These are phyloP conservation scores for Euphorbia schlechtendalii DNA, from an alignment of 441 rosid species.

Conservation along the genomic window DNA sequence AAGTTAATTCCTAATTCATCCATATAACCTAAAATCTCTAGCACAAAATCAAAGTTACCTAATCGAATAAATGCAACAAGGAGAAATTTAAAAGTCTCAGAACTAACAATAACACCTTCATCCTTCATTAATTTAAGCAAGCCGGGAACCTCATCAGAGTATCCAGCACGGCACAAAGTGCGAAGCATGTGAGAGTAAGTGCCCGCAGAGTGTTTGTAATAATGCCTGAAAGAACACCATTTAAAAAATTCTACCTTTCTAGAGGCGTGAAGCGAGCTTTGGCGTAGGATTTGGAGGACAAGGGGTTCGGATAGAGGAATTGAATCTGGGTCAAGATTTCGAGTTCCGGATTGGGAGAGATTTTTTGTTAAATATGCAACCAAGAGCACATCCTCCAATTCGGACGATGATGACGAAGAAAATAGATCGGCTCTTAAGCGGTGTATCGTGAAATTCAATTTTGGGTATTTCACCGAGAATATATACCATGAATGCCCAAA, in stretches of 20 bases:
- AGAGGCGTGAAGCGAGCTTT: constrained; percentile 43
- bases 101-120: constrained; percentile 47
- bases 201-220: constrained; percentile 49
- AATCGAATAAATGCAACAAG: constrained; percentile 48
- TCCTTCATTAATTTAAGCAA: constrained; percentile 54
- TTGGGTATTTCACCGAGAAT: neutral
- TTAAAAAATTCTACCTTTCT: constrained; percentile 59
- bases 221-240: constrained; percentile 57
- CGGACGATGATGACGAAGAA: constrained; percentile 16
- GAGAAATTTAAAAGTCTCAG: constrained; percentile 49
- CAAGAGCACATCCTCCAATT: constrained; percentile 45
- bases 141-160: constrained; percentile 50
- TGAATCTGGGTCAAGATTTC: constrained; percentile 47
- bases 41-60: constrained; percentile 61
- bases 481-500: neutral
- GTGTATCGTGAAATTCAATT: neutral
- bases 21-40: constrained; percentile 65
- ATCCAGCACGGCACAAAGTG: constrained; percentile 45
- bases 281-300: constrained; percentile 56
- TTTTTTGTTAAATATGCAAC: constrained; percentile 58
- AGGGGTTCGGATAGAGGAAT: constrained; percentile 54
- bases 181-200: constrained; percentile 62
- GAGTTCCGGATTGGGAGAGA: constrained; percentile 51
- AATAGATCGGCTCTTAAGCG: constrained; percentile 1
- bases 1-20: constrained; percentile 48